Evolutionary conservation across 192 early-diverging fungal species (phyloP).

Genomic region (Helicostylum pulchrum): DNA sequence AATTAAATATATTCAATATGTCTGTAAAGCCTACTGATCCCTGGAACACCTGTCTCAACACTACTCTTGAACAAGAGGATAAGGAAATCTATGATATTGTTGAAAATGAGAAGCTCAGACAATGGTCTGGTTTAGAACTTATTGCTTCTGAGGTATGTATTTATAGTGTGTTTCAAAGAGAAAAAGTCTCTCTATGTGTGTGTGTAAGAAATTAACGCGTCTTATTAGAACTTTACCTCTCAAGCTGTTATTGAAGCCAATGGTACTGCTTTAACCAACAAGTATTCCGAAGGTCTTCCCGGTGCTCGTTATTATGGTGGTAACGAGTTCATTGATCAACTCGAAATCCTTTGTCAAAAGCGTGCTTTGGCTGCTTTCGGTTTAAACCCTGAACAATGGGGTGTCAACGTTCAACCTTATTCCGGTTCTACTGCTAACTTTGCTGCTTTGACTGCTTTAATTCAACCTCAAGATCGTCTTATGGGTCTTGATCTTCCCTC

Average conservation of each 20-base stretch:
- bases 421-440: slow-evolving; percentile 99
- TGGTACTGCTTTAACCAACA: slow-evolving; percentile 98
- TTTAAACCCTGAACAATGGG: slow-evolving; percentile 89
- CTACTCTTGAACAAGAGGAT: slow-evolving; percentile 87
- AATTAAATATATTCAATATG: slow-evolving; percentile 16
- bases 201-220: neutral
- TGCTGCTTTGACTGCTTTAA: slow-evolving; percentile 91
- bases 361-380: slow-evolving; percentile 93
- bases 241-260: slow-evolving; percentile 99
- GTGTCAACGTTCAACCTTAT: slow-evolving; percentile 99
- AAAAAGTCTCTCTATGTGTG: too few species aligned
- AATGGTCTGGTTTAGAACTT: slow-evolving; percentile 97
- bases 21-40: slow-evolving; percentile 37
- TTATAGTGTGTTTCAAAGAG: too few species aligned
- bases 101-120: slow-evolving; percentile 96
- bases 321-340: slow-evolving; percentile 95
- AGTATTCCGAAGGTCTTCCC: slow-evolving; percentile 99
- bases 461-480: slow-evolving; percentile 95
- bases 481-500: slow-evolving; percentile 99
- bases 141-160: slow-evolving; percentile 93
- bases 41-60: slow-evolving; percentile 84
- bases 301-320: slow-evolving; percentile 99
- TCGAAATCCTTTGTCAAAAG: slow-evolving; percentile 94
- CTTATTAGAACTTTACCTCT: slow-evolving; percentile 93
- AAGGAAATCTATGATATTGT: slow-evolving; percentile 90